Evolutionary conservation across 495 filamentous ascomycete genomes (phyloP).

Genomic region (Amniculicola lignicola): DNA sequence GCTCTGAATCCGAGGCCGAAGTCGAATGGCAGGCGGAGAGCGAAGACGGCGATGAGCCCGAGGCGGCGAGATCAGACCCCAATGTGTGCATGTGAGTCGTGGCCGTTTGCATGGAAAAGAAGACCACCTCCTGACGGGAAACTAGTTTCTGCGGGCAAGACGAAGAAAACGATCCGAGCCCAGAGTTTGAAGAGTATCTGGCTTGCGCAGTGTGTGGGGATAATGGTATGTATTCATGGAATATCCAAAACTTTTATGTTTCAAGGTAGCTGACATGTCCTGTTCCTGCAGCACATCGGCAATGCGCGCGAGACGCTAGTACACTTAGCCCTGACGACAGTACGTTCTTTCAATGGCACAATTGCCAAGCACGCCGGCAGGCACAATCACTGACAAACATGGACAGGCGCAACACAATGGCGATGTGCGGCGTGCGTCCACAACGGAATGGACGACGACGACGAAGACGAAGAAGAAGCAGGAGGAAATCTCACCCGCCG

Average conservation of each 20-base stretch:
- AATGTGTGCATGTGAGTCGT: constrained; percentile 65
- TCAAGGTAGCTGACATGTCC: constrained; percentile 37
- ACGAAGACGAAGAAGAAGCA: constrained; percentile 12
- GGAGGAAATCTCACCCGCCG: constrained; percentile 38
- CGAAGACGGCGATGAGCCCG: constrained; percentile 62
- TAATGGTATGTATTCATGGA: constrained; percentile 60
- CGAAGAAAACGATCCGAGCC: constrained; percentile 80
- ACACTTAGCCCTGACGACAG: constrained; percentile 67
- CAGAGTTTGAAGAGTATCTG: constrained; percentile 84
- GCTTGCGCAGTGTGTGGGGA: constrained; percentile 78
- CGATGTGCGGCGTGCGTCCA: constrained; percentile 73
- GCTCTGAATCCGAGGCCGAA: constrained; percentile 64
- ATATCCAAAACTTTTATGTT: constrained; percentile 29
- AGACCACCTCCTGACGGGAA: constrained; percentile 35
- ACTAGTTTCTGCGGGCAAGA: constrained; percentile 71
- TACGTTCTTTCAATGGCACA: constrained; percentile 44
- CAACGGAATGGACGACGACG: constrained; percentile 56
- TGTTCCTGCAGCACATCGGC: constrained; percentile 71
- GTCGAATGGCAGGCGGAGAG: constrained; percentile 65
- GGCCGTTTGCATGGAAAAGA: background rate
- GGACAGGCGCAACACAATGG: constrained; percentile 64
- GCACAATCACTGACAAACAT: constrained; percentile 15
- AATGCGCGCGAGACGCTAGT: constrained; percentile 82
- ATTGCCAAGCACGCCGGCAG: background rate
- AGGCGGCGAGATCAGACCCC: constrained; percentile 59